Base-by-base conservation (phyloP, 2,329 filamentous ascomycete species). In the Beauveria rudraprayagi region DNA sequence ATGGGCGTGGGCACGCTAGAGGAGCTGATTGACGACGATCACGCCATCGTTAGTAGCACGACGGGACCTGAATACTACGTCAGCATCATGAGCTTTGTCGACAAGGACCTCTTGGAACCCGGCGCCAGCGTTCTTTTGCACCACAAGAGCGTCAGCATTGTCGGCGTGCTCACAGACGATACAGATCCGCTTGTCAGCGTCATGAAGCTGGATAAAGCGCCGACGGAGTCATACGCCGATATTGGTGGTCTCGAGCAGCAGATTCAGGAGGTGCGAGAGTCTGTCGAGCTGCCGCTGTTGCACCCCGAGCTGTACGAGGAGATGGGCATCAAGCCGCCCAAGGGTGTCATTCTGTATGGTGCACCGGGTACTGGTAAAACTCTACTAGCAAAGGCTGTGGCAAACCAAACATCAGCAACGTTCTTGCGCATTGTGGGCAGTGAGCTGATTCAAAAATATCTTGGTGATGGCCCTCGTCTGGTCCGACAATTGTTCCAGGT, bases 291-390 rank as follows among this genome's bases (percentile, higher is more conserved):
- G 69, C 94, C 94, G 5, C 81, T 99, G 65, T 81, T 99, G 63
- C 94, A 99, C 73, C 94, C 94, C 0, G 94, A 99, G 77, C 80
- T 99, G 57, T 99, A 99, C 77, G 94, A 99, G 76, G 94, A 99
- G 80, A 99, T 99, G 94, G 94, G 94, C 71, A 97, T 99, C 83
- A 99, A 99, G 77, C 94, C 94, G 5, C 94, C 94, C 63, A 99
- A 99, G 83, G 94, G 94, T 83, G 94, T 99, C 69, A 99, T 99
- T 70, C 87, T 99, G 28, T 99, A 99, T 74, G 94, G 94, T 78
- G 92, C 91, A 5, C 94, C 94, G 0, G 94, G 94, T 75, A 99
- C 94, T 9, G 94, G 94, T 76, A 99, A 97, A 80, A 97, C 92
- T 5, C 80, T 97, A 3, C 81, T 99, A 62, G 94, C 94, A 64